Evolutionary conservation across 306 rosid genomes (phyloP).

Genomic region (Sicyos baderoa): DNA sequence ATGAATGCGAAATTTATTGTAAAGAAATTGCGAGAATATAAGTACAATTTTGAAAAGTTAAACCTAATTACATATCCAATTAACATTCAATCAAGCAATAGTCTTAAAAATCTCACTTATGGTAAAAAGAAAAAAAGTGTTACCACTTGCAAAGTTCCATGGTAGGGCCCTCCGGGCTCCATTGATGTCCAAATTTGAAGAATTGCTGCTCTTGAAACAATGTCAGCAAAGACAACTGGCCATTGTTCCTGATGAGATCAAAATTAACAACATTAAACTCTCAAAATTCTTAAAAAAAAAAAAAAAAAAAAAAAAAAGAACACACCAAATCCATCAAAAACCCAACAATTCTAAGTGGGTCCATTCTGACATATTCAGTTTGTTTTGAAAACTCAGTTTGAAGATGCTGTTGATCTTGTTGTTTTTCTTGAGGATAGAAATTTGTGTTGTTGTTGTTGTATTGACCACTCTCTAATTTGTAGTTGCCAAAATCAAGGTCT

Average conservation of each 20-base stretch:
- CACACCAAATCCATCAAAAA: constrained; percentile 77
- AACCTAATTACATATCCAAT: no score
- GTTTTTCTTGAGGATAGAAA: neutral
- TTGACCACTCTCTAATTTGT: neutral
- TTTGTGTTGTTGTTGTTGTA: neutral
- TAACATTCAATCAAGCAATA: neutral
- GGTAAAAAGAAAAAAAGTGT: neutral
- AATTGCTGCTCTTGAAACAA: constrained; percentile 62
- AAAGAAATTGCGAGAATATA: no score
- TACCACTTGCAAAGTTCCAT: constrained; percentile 81
- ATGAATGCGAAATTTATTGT: no score
- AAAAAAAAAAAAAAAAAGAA: neutral
- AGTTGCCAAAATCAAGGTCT: constrained; percentile 18
- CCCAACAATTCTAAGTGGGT: constrained; percentile 46
- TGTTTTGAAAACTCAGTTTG: constrained; percentile 12
- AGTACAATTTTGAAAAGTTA: no score
- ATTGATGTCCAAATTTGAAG: constrained; percentile 55
- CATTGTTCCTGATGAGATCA: constrained; percentile 54
- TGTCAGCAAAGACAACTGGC: constrained; percentile 48
- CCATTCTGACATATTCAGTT: constrained; percentile 27
- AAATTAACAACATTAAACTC: neutral
- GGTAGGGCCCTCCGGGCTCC: constrained; percentile 52
- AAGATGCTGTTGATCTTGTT: neutral
- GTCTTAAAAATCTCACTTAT: neutral
- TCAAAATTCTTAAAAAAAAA: neutral